Conservation (phyloP, 176 grass and related monocot genomes). For the Bothriochloa decipiens region DNA sequence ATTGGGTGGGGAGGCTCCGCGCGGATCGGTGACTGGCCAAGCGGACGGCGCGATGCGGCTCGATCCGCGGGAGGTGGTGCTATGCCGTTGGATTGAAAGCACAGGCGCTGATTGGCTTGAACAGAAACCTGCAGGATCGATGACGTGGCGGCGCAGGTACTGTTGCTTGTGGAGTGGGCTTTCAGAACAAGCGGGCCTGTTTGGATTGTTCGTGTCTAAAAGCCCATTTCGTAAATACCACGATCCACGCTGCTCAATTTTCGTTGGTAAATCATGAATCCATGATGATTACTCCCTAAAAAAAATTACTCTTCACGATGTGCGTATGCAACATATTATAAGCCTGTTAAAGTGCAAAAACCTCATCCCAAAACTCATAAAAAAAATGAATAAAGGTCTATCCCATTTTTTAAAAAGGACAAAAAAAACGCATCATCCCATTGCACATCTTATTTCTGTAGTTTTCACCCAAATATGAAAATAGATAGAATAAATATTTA, state of each 20-base stretch:
- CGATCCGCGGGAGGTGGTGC: neutral
- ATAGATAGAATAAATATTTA: no score
- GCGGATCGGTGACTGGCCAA: constrained; percentile 50
- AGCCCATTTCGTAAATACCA: neutral
- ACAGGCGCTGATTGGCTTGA: neutral
- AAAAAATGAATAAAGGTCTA: no score
- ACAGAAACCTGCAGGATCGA: neutral
- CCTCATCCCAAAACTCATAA: no score
- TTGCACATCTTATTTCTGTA: no score
- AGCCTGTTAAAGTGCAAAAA: no score
- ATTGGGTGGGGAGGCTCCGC: neutral
- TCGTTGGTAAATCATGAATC: no score
- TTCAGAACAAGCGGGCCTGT: neutral
- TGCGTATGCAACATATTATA: no score
- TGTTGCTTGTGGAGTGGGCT: constrained; percentile 11
- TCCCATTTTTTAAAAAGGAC: no score
- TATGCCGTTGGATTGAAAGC: neutral
- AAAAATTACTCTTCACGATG: no score
- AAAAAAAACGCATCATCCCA: no score
- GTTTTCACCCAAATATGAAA: no score
- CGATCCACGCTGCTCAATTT: neutral
- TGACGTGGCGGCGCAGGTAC: neutral
- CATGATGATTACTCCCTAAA: no score
- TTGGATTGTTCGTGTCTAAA: neutral
- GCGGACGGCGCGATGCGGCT: neutral